These are phyloP conservation scores for Camelina neglecta DNA, from an alignment of 345 rosid species.

Conservation along the genomic window DNA sequence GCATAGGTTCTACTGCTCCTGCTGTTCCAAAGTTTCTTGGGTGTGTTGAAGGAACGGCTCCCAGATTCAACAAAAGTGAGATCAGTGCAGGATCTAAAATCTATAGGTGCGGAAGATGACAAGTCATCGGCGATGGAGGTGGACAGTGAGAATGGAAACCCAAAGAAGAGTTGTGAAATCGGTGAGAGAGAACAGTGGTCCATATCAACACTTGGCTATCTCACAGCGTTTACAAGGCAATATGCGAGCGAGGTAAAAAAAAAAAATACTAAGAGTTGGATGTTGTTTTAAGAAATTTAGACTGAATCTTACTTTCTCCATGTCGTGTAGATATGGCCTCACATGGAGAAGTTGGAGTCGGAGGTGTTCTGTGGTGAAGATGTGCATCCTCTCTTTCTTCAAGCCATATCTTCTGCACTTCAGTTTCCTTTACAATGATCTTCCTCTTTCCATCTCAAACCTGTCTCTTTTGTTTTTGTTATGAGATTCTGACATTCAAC, in stretches of 20 bases:
- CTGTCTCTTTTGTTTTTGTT: neutral
- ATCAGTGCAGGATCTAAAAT: slow-evolving; percentile 65
- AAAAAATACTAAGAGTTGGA: neutral
- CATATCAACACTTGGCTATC: slow-evolving; percentile 84
- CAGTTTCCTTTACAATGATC: slow-evolving; percentile 31
- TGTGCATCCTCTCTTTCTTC: slow-evolving; percentile 75
- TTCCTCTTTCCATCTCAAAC: neutral
- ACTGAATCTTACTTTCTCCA: slow-evolving; percentile 3
- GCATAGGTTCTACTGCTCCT: slow-evolving; percentile 67
- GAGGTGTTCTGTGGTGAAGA: slow-evolving; percentile 63
- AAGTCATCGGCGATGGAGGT: slow-evolving; percentile 74
- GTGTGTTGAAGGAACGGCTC: slow-evolving; percentile 72
- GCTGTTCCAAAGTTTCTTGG: slow-evolving; percentile 69
- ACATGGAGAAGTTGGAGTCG: slow-evolving; percentile 73
- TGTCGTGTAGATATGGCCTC: slow-evolving; percentile 78
- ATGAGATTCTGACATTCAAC: slow-evolving; percentile 12
- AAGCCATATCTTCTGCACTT: slow-evolving; percentile 66
- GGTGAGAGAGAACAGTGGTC: slow-evolving; percentile 97
- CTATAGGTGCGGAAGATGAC: slow-evolving; percentile 57
- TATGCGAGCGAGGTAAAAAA: slow-evolving; percentile 81
- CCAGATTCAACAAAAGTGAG: slow-evolving; percentile 74
- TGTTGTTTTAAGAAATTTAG: neutral
- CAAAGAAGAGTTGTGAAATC: slow-evolving; percentile 60
- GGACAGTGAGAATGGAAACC: slow-evolving; percentile 67
- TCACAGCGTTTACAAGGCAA: slow-evolving; percentile 88